These are phyloP conservation scores for Musa troglodytarum DNA, from an alignment of 176 grass and related monocot genomes.

Conservation along the genomic window DNA sequence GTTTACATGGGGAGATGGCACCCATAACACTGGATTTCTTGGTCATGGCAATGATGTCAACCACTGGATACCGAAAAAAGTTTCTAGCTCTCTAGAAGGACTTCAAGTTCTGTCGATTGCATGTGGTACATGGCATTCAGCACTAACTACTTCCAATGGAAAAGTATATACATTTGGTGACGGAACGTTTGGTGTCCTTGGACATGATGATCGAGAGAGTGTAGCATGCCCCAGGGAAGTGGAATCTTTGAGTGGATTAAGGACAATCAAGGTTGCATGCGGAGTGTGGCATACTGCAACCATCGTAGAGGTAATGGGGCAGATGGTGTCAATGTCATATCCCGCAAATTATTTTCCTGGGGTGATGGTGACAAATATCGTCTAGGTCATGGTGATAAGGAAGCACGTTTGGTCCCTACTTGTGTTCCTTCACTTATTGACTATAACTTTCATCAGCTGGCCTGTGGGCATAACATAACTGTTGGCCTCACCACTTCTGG, in stretches of 20 bases:
- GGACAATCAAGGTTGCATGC: constrained; percentile 63
- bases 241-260: constrained; percentile 47
- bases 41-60: constrained; percentile 46
- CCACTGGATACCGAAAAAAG: constrained; percentile 70
- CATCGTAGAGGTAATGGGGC: constrained; percentile 53
- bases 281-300: constrained; percentile 82
- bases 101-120: constrained; percentile 63
- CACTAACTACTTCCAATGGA: constrained; percentile 48
- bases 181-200: constrained; percentile 69
- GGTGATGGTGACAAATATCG: constrained; percentile 82
- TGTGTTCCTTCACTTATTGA: constrained; percentile 63
- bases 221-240: constrained; percentile 65
- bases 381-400: constrained; percentile 72
- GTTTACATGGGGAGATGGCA: constrained; percentile 78
- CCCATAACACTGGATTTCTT: constrained; percentile 59
- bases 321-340: constrained; percentile 36
- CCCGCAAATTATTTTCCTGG: constrained; percentile 79
- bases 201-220: constrained; percentile 68
- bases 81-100: constrained; percentile 66
- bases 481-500: constrained; percentile 70
- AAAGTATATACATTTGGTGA: constrained; percentile 86
- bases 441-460: constrained; percentile 79
- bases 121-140: constrained; percentile 91
- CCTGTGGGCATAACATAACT: constrained; percentile 75
- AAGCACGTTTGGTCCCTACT: constrained; percentile 56